phyloP scores from a whole-genome alignment of 78 protist species.

The Dictyostelium brefeldianum region DNA sequence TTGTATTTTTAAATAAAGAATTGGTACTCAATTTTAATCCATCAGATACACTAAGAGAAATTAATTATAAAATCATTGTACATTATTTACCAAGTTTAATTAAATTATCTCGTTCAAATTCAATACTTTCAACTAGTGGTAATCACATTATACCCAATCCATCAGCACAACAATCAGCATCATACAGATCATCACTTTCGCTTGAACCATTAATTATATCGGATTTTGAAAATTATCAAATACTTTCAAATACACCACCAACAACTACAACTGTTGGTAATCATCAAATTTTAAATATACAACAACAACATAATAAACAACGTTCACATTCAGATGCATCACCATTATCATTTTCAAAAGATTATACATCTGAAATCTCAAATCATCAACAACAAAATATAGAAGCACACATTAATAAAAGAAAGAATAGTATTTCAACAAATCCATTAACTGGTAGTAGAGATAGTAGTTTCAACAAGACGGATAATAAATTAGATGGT shows the following conservation, averaged over 20 bases:
- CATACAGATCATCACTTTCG: conserved; percentile 5
- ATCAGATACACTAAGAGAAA: conserved; percentile 36
- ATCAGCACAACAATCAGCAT: not conserved
- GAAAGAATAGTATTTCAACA: conserved; percentile 16
- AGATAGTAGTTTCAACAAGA: not conserved
- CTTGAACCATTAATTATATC: not conserved
- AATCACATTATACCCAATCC: not conserved
- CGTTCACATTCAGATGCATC: conserved; percentile 58
- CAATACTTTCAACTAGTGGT: not conserved
- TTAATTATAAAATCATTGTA: conserved; percentile 50
- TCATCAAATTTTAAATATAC: conserved; percentile 9
- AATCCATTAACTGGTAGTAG: not conserved
- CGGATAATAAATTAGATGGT: not conserved
- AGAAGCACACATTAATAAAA: conserved; percentile 3
- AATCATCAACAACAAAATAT: conserved; percentile 40
- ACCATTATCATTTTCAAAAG: conserved; percentile 57
- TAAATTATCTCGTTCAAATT: conserved; percentile 27
- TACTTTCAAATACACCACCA: not conserved
- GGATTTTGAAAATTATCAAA: not conserved
- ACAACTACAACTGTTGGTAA: not conserved
- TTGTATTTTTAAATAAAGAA: conserved; percentile 64
- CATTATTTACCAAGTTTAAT: conserved; percentile 26
- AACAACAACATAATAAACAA: not conserved
- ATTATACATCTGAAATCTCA: not conserved
- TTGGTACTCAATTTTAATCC: conserved; percentile 37